A percentile compares a stretch with the other conserved stretches of the same genome.
phyloP scores from a whole-genome alignment of 371 early-diverging fungal species.

The Lichtheimia corymbifera region DNA sequence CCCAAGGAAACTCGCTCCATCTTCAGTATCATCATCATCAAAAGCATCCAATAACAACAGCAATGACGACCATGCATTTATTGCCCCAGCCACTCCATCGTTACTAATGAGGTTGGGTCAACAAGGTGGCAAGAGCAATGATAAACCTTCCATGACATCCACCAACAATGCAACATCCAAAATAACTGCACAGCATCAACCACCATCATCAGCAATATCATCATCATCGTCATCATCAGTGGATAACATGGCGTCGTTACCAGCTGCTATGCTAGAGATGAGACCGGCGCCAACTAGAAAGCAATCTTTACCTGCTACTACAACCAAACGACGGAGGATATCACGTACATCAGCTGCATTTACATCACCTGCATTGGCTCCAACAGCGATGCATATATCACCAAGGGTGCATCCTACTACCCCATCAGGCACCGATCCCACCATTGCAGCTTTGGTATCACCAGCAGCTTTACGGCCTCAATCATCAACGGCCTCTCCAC shows the following conservation, averaged over 20 bases:
- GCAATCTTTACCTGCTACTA: not conserved
- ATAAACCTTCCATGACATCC: not conserved
- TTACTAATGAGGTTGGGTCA: slow-evolving; percentile 64
- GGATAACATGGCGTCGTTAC: slow-evolving; percentile 36
- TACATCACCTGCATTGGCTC: slow-evolving; percentile 25
- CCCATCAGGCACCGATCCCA: slow-evolving; percentile 12
- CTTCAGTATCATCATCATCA: not conserved
- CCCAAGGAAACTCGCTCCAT: slow-evolving; percentile 14
- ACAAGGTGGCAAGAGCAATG: slow-evolving; percentile 5
- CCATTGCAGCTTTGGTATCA: slow-evolving; percentile 37
- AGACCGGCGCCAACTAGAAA: slow-evolving; percentile 3
- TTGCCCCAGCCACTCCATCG: slow-evolving; percentile 64
- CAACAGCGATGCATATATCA: slow-evolving; percentile 17
- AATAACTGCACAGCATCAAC: not conserved
- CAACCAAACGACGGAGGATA: slow-evolving; percentile 25
- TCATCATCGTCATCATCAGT: slow-evolving; percentile 19
- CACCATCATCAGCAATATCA: not conserved
- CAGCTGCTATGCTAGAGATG: slow-evolving; percentile 39
- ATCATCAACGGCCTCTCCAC: slow-evolving; percentile 30
- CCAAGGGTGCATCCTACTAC: slow-evolving; percentile 6
- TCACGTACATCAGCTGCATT: slow-evolving; percentile 17
- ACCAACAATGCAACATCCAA: not conserved
- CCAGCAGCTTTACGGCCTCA: slow-evolving; percentile 33
- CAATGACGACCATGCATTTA: slow-evolving; percentile 15
- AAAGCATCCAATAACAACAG: slow-evolving; percentile 8